A percentile compares a stretch with the other conserved stretches of the same genome.
These are phyloP conservation scores for Colletotrichum ledebouriae DNA, from an alignment of 2,329 filamentous ascomycete species.

Conservation along the genomic window DNA sequence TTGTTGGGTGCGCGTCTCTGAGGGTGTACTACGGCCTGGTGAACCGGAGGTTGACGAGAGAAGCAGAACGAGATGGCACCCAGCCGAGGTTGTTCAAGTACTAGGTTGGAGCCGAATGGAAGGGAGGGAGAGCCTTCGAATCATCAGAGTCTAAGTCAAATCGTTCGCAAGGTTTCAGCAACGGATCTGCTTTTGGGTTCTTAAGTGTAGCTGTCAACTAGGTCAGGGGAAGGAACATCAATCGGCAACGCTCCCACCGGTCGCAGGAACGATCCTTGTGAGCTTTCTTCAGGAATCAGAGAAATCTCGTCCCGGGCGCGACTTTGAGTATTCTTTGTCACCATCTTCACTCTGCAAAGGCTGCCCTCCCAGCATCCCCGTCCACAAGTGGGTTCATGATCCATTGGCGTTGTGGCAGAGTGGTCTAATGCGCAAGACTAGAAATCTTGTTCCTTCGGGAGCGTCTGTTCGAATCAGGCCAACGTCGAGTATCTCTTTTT, in stretches of 20 bases:
- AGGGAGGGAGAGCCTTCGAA: no score
- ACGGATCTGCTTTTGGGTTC: no score
- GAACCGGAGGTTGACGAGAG: conserved; percentile 55
- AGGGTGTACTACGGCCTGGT: conserved; percentile 67
- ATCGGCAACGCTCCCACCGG: not conserved
- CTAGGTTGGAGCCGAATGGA: conserved; percentile 40
- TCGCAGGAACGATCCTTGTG: no score
- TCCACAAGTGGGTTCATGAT: conserved; percentile 8
- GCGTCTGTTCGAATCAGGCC: conserved; percentile 42
- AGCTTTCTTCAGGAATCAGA: no score
- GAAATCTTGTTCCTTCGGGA: conserved; percentile 43
- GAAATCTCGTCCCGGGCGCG: not conserved
- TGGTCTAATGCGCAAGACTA: conserved; percentile 43
- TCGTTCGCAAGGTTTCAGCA: not conserved
- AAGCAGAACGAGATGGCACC: conserved; percentile 49
- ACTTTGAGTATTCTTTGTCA: not conserved
- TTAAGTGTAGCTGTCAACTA: not conserved
- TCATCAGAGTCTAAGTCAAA: not conserved
- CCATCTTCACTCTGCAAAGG: not conserved
- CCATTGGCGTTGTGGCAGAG: conserved; percentile 38
- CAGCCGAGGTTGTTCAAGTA: conserved; percentile 58
- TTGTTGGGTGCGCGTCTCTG: conserved; percentile 66
- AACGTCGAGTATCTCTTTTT: conserved; percentile 30
- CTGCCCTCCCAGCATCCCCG: not conserved
- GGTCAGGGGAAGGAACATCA: not conserved